Evolutionary conservation across 176 grass and related monocot species (phyloP), one percentile per base, ranked within the genome.

Genomic region (Phyllostachys edulis): DNA sequence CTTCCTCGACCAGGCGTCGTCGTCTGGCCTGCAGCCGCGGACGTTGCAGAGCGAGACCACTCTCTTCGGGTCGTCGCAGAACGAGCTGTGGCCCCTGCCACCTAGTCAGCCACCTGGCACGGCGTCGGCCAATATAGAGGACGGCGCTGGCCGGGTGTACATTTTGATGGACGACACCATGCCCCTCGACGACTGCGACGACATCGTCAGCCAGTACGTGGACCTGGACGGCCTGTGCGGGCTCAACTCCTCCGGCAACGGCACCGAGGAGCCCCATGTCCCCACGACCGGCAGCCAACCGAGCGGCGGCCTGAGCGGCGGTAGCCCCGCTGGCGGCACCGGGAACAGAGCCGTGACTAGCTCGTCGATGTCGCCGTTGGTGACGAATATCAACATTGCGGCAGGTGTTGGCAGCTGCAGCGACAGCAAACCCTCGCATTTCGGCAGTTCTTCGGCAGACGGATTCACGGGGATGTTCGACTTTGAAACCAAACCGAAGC

Each of bases 401-500:
- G 50, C 50, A 15, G 50, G 50, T 52, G 50, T 1, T 18, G 50
- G 50, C 15, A 52, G 50, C 50, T 16, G 47, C 47, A 2, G 46
- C 3, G 12, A 12, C 46, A 4, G 15, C 50, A 52, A 52, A 52
- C 50, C 50, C 5, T 52, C 16, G 50, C 50, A 52, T 52, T 52
- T 52, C 63, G 15, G 15, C 7, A 37, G 15, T 7, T 17, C 29
- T 37, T 66, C 34, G 29, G 32, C 11, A 2, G 32, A 36, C 16
- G 37, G 6, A 15, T 17, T 17, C 6, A 7, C 15, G 7, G 36
- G 34, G 17, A 61, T 61, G n/a, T 9, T 21, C 18, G 20, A 9
- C 15, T 38, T 11, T 23, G 18, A 69, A 69, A 69, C 18, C 18
- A 69, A 69, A 0, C 82, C 78, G 9, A 89, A 89, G 54, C 82